These are phyloP conservation scores for Mucor lusitanicus DNA, from an alignment of 371 early-diverging fungal species.

Conservation along the genomic window DNA sequence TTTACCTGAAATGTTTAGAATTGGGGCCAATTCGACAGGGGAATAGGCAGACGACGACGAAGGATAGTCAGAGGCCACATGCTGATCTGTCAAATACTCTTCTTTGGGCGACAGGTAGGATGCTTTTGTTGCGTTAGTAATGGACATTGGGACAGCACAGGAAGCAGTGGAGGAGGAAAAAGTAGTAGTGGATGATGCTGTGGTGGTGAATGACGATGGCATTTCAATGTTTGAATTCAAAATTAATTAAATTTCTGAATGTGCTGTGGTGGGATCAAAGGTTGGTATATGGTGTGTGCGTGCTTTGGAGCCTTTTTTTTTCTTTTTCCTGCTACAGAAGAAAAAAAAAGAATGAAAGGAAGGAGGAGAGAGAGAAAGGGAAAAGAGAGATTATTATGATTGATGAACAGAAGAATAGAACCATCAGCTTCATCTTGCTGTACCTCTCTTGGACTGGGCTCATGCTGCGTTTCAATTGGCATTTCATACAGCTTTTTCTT, in stretches of 20 bases:
- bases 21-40: conserved; percentile 31
- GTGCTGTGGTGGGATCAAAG: background rate
- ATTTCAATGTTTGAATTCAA: background rate
- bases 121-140: conserved; percentile 16
- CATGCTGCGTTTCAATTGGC: conserved; percentile 19
- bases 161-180: background rate
- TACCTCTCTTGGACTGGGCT: conserved; percentile 29
- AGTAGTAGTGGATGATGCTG: conserved; percentile 4
- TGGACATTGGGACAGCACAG: background rate
- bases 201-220: conserved; percentile 10
- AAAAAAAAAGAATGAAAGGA: background rate
- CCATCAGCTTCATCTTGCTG: conserved; percentile 5
- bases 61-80: conserved; percentile 19
- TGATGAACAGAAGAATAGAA: conserved; percentile 5
- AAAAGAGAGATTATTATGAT: conserved; percentile 8
- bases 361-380: background rate
- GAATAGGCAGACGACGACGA: conserved; percentile 17
- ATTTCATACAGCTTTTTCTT: conserved; percentile 3
- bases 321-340: background rate
- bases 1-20: conserved; percentile 19
- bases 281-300: conserved; percentile 12
- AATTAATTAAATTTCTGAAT: background rate
- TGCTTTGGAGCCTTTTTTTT: too few species aligned
- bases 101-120: conserved; percentile 4
- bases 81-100: conserved; percentile 13